Conservation (phyloP, 768 basidiomycete species). For the Dioszegia aurantiaca region DNA sequence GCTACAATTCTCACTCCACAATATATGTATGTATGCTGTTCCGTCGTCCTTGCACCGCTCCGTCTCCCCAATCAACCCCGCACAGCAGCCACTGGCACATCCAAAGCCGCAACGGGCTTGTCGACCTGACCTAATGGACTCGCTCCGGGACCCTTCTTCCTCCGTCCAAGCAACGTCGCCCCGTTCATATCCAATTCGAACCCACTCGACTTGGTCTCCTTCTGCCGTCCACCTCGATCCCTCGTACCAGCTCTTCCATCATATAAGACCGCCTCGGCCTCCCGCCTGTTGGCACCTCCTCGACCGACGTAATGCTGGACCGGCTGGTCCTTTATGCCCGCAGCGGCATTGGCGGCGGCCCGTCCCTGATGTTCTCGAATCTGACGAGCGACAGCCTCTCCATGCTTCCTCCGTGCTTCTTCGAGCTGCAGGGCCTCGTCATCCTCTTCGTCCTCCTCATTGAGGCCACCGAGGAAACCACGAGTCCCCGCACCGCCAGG, state of each 20-base stretch:
- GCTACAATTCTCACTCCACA: neutral
- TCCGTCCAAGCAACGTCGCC: slow-evolving; percentile 74
- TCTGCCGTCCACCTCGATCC: slow-evolving; percentile 57
- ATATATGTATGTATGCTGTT: neutral
- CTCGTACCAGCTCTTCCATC: slow-evolving; percentile 70
- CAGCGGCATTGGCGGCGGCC: slow-evolving; percentile 49
- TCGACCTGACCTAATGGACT: slow-evolving; percentile 37
- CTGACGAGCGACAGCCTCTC: slow-evolving; percentile 53
- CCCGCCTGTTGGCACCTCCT: slow-evolving; percentile 54
- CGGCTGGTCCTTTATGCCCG: slow-evolving; percentile 47
- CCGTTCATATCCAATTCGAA: slow-evolving; percentile 86
- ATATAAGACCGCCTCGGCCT: slow-evolving; percentile 56
- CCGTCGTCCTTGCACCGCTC: neutral
- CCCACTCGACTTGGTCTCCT: slow-evolving; percentile 16
- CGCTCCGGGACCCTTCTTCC: slow-evolving; percentile 48
- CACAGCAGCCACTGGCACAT: neutral
- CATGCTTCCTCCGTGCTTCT: slow-evolving; percentile 56
- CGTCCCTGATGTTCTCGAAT: slow-evolving; percentile 53
- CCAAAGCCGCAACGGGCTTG: neutral
- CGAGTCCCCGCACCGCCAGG: slow-evolving; percentile 71
- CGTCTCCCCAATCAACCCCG: neutral
- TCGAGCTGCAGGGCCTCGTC: slow-evolving; percentile 60
- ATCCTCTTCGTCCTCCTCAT: slow-evolving; percentile 84
- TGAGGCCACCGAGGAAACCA: slow-evolving; percentile 77
- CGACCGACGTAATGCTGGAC: slow-evolving; percentile 54